Conservation (phyloP, 768 basidiomycete genomes). For the Infundibulicybe gibba region DNA sequence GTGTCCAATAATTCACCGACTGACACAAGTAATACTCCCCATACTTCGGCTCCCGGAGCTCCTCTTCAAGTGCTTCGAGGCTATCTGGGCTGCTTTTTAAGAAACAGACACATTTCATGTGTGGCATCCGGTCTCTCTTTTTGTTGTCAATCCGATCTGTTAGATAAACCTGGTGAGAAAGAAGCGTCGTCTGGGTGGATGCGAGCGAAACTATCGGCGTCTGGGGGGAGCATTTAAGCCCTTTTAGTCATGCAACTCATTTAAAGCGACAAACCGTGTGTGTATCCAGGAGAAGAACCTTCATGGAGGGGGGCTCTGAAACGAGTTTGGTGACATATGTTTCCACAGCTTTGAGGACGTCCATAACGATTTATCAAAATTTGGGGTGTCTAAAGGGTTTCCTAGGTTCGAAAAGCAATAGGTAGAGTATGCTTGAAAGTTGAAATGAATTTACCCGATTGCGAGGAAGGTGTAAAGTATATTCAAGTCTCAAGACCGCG, state of each 20-base stretch:
- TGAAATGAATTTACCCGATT: too few relatives aligned
- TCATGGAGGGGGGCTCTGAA: constrained; percentile 84
- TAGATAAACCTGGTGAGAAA: constrained; percentile 95
- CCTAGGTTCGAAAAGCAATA: too few relatives aligned
- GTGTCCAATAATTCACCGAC: constrained; percentile 64
- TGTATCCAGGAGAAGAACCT: constrained; percentile 89
- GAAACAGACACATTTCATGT: constrained; percentile 97
- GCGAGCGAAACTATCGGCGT: constrained; percentile 95
- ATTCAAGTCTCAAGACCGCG: too few relatives aligned
- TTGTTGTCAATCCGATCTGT: constrained; percentile 97
- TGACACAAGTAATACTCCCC: constrained; percentile 99
- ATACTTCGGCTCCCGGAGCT: constrained; percentile 88
- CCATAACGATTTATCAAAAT: constrained; percentile 49
- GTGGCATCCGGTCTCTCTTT: constrained; percentile 86
- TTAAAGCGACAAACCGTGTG: constrained; percentile 68
- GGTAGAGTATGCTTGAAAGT: too few relatives aligned
- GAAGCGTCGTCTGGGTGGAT: constrained; percentile 87
- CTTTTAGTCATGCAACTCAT: neutral
- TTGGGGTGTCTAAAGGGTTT: too few relatives aligned
- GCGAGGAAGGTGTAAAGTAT: too few relatives aligned
- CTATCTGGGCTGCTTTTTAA: constrained; percentile 81
- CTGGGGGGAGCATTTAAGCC: constrained; percentile 32
- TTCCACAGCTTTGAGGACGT: constrained; percentile 93
- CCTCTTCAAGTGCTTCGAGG: constrained; percentile 76
- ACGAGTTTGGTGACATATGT: constrained; percentile 90